Evolutionary conservation across 805 yeast genomes (phyloP).

Genomic region (Kregervanrija delftensis): DNA sequence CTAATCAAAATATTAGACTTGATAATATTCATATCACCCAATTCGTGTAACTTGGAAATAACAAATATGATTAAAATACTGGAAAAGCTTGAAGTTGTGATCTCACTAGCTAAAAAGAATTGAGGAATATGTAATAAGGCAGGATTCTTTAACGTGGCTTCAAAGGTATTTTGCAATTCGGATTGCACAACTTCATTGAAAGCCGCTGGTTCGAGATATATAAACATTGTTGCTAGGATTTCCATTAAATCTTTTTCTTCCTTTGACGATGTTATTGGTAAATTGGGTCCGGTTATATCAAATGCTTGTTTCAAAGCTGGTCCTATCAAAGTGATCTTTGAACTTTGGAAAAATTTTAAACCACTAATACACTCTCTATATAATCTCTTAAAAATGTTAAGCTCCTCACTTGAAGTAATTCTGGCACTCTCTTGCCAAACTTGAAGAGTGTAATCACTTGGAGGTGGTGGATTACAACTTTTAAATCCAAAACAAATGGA

Average conservation of each 20-base stretch:
- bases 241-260: constrained; percentile 97
- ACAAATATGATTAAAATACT: constrained; percentile 76
- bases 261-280: constrained; percentile 81
- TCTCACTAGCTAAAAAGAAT: constrained; percentile 86
- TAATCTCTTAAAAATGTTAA: constrained; percentile 63
- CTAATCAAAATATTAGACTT: constrained; percentile 77
- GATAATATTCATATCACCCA: constrained; percentile 75
- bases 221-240: constrained; percentile 85
- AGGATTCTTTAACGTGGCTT: constrained; percentile 73
- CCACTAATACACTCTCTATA: constrained; percentile 84
- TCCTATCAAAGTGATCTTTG: constrained; percentile 38
- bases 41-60: constrained; percentile 60
- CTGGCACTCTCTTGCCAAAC: constrained; percentile 85
- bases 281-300: constrained; percentile 70
- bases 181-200: constrained; percentile 85
- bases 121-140: constrained; percentile 89
- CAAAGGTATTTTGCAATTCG: constrained; percentile 72
- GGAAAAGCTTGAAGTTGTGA: constrained; percentile 88
- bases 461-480: constrained; percentile 81
- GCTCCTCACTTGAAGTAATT: constrained; percentile 77
- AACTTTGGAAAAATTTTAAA: constrained; percentile 60
- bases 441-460: constrained; percentile 41
- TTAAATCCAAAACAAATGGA: constrained; percentile 86
- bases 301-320: constrained; percentile 34
- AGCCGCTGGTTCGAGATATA: constrained; percentile 90